Conservation (phyloP, 192 early-diverging fungal genomes). For the Chytriomyces sp. region DNA sequence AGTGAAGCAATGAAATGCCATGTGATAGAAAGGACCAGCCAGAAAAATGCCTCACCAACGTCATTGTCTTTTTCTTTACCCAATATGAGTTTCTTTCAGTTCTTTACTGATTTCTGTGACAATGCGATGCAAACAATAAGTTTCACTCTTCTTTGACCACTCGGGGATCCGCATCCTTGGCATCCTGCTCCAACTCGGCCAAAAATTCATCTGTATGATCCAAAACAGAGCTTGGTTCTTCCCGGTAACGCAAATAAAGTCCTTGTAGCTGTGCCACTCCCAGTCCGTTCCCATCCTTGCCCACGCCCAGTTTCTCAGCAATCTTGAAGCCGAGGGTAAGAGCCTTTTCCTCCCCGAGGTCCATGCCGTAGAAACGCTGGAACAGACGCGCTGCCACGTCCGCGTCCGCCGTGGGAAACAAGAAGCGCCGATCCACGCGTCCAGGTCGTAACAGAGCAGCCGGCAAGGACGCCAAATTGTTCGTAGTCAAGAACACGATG, state of each 20-base stretch:
- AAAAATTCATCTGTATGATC: conserved; percentile 38
- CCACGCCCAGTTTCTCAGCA: conserved; percentile 45
- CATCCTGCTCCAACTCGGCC: conserved; percentile 15
- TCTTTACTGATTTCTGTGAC: not conserved
- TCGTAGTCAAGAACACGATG: conserved; percentile 92
- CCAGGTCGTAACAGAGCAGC: conserved; percentile 64
- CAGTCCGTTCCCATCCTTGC: no score
- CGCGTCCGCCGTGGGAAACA: conserved; percentile 71
- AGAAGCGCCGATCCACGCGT: conserved; percentile 52
- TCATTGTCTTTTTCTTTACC: not conserved
- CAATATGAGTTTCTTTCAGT: not conserved
- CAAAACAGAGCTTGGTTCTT: conserved; percentile 64
- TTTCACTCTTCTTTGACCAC: no score
- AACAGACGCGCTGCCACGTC: conserved; percentile 77
- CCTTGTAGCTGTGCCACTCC: conserved; percentile 80
- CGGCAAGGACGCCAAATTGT: conserved; percentile 69
- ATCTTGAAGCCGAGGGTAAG: not conserved
- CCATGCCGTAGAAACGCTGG: conserved; percentile 69
- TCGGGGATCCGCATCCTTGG: no score
- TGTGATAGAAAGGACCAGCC: no score
- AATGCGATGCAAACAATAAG: no score
- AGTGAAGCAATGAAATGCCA: no score
- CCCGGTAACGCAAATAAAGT: conserved; percentile 80
- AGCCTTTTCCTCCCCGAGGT: conserved; percentile 47
- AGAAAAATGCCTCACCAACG: no score